These are phyloP conservation scores for Metschnikowia baotianmanensis DNA, from an alignment of 805 yeast genomes.

Conservation along the genomic window DNA sequence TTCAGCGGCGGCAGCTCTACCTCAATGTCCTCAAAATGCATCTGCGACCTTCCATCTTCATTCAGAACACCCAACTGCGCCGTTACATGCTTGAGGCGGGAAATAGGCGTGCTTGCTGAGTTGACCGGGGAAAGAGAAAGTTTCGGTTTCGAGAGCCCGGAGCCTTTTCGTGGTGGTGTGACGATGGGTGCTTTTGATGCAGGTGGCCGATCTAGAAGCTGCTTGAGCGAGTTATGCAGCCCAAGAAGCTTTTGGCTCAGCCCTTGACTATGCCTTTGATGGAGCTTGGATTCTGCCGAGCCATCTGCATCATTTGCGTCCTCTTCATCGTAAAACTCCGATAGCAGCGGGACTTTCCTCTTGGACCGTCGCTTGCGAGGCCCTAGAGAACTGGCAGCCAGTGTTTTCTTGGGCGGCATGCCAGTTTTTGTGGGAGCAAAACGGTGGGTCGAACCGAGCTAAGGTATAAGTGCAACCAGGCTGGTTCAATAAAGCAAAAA, in stretches of 20 bases:
- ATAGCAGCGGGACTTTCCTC: not conserved
- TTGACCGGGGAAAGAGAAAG: slow-evolving; percentile 11
- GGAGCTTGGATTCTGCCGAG: slow-evolving; percentile 2
- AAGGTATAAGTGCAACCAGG: not conserved
- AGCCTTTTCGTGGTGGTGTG: slow-evolving; percentile 7
- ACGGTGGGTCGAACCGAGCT: not conserved
- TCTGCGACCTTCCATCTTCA: not conserved
- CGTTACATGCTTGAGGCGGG: slow-evolving; percentile 16
- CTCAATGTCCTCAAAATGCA: slow-evolving; percentile 14
- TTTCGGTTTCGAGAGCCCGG: slow-evolving; percentile 4
- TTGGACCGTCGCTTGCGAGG: not conserved
- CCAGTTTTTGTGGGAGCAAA: slow-evolving; percentile 2
- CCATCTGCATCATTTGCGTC: slow-evolving; percentile 12
- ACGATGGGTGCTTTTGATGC: not conserved
- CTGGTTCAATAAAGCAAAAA: not conserved
- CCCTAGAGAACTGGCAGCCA: slow-evolving; percentile 1
- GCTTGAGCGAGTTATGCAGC: slow-evolving; percentile 18
- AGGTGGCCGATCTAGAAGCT: slow-evolving; percentile 15
- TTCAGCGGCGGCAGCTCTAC: slow-evolving; percentile 3
- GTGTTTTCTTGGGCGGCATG: slow-evolving; percentile 15
- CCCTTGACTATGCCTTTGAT: slow-evolving; percentile 9
- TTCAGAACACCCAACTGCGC: slow-evolving; percentile 12
- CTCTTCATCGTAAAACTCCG: slow-evolving; percentile 6
- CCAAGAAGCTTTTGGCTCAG: slow-evolving; percentile 17
- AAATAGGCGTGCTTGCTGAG: slow-evolving; percentile 17